Percentiles rank a stretch among this genome's conserved stretches.
These are phyloP conservation scores for button mushroom (Agaricus bisporus) DNA, from an alignment of 768 basidiomycete species.

Conservation along the genomic window DNA sequence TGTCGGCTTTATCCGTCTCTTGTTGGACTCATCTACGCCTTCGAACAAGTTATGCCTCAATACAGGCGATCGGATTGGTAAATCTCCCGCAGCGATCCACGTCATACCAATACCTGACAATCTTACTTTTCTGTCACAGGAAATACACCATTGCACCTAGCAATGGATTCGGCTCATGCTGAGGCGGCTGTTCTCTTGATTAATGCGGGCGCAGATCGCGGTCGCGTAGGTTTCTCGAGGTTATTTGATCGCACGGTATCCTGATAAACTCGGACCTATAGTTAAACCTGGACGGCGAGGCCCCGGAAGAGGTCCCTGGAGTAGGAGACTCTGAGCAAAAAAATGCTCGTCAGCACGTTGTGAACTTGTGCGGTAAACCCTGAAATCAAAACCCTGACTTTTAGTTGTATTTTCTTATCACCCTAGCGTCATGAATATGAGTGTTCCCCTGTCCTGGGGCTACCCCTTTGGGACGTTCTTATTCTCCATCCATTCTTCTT, in stretches of 20 bases:
- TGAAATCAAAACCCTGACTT: constrained; percentile 14
- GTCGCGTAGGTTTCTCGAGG: constrained; percentile 51
- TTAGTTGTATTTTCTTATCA: constrained; percentile 2
- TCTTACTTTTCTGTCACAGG: constrained; percentile 38
- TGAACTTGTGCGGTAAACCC: constrained; percentile 62
- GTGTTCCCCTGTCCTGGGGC: background rate
- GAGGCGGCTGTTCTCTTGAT: constrained; percentile 87
- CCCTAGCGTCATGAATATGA: background rate
- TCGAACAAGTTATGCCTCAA: constrained; percentile 79
- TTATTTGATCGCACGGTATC: constrained; percentile 1
- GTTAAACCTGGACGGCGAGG: constrained; percentile 80
- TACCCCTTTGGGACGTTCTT: background rate
- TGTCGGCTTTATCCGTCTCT: constrained; percentile 77
- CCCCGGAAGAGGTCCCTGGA: constrained; percentile 85
- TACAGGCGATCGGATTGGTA: constrained; percentile 75
- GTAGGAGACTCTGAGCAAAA: constrained; percentile 90
- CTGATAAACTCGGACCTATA: constrained; percentile 14
- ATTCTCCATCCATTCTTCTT: background rate
- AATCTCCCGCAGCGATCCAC: constrained; percentile 20
- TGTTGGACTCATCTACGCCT: constrained; percentile 79
- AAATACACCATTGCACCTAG: constrained; percentile 94
- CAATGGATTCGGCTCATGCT: constrained; percentile 94
- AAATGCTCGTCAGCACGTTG: constrained; percentile 69
- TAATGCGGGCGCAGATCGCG: constrained; percentile 92
- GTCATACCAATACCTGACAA: constrained; percentile 12